A percentile compares a stretch with the other conserved stretches of the same genome.
These are phyloP conservation scores for Imleria badia DNA, from an alignment of 768 basidiomycete genomes.

Conservation along the genomic window DNA sequence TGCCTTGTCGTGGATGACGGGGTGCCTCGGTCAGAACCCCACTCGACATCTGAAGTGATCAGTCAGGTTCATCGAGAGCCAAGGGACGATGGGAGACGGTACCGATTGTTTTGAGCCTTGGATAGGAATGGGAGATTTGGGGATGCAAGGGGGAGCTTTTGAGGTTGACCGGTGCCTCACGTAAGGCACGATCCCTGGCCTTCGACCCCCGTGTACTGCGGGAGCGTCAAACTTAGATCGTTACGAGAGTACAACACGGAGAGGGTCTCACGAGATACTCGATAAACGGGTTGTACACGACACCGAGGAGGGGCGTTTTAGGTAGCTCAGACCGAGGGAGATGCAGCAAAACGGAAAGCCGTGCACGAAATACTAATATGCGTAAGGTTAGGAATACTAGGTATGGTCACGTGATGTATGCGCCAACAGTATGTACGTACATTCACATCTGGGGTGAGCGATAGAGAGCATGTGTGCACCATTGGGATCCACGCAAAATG, in stretches of 20 bases:
- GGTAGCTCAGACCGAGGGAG: slow-evolving; percentile 84
- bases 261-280: slow-evolving; percentile 60
- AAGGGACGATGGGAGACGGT: too few species aligned
- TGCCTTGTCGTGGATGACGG: slow-evolving; percentile 55
- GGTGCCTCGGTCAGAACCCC: slow-evolving; percentile 74
- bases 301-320: slow-evolving; percentile 77
- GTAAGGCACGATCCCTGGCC: slow-evolving; percentile 80
- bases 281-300: slow-evolving; percentile 92
- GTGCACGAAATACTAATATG: too few species aligned
- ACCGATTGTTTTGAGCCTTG: too few species aligned
- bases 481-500: slow-evolving; percentile 96
- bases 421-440: too few species aligned
- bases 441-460: background rate
- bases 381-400: too few species aligned
- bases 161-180: slow-evolving; percentile 43
- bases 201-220: slow-evolving; percentile 72
- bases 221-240: background rate
- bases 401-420: too few species aligned
- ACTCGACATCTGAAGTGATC: slow-evolving; percentile 63
- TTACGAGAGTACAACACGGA: background rate
- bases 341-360: slow-evolving; percentile 86
- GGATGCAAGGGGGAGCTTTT: slow-evolving; percentile 64
- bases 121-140: slow-evolving; percentile 66
- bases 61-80: slow-evolving; percentile 10
- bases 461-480: slow-evolving; percentile 43